Evolutionary conservation across 129 eudicot genomes (phyloP), one percentile per base, ranked within the genome.

Genomic region (Glebionis coronaria): DNA sequence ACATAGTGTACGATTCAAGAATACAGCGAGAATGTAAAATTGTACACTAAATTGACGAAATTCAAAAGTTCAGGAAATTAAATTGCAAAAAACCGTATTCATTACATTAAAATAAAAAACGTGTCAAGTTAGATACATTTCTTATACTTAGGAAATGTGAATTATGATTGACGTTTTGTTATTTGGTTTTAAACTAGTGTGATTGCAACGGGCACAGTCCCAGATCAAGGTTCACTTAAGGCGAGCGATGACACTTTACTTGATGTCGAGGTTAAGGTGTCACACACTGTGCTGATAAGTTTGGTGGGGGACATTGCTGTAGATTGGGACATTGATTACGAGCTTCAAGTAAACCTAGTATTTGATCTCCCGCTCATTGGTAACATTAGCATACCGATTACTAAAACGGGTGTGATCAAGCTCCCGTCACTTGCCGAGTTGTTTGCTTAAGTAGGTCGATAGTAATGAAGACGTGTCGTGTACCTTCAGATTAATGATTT

Each of bases 241-340:
- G 73, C 51, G 0, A 47, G 12, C n/a, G 68, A 67, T 21, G 56
- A 58, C 56, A 77, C 82, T 1, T 31, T 65, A 44, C 16, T 77
- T 27, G 38, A 77, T 27, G 68, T 71, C 1, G 69, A 27, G 3
- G 54, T 77, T 14, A 71, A 77, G 64, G 77, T 77, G 38, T 77
- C 73, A 27, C 73, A 63, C 25, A 72, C 11, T 0, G 20, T 71
- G 1, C 25, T 77, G 40, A 14, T 71, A 29, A 65, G 58, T 57
- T 40, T 77, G 63, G 77, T 71, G 54, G 67, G 71, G 38, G 77
- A 77, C 64, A 72, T 77, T 47, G 77, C 69, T 6, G 21, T 15
- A 0, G 82, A 77, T 25, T 71, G 82, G 82, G 82, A 77, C 44
- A 66, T 77, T 3, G 82, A 77, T 25, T 77, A 77, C 25, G 82